Evolutionary conservation across 139 green algal species (phyloP), one percentile per base, ranked within the genome.

Genomic region (Zygnema circumcarinatum): DNA sequence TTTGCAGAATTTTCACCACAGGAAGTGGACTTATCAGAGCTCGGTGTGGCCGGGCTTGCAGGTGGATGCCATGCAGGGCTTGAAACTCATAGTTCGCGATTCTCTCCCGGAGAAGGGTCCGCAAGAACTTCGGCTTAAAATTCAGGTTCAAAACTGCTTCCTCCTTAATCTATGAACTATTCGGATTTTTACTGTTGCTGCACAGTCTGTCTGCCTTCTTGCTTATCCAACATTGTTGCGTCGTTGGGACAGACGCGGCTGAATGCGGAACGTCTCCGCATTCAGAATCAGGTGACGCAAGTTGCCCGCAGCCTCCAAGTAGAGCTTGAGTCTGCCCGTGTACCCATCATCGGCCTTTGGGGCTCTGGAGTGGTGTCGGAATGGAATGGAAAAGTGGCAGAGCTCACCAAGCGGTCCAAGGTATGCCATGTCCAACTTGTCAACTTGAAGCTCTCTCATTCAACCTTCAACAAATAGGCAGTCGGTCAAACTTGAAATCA

Each of bases 1-100:
- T n/a, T n/a, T n/a, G n/a, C n/a, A n/a, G n/a, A n/a, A n/a, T n/a
- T n/a, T n/a, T n/a, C n/a, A n/a, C n/a, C n/a, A n/a, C n/a, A n/a
- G n/a, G n/a, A n/a, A n/a, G n/a, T n/a, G n/a, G n/a, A n/a, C n/a
- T n/a, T n/a, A n/a, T n/a, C n/a, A n/a, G n/a, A n/a, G n/a, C n/a
- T n/a, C n/a, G n/a, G n/a, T n/a, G n/a, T n/a, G n/a, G n/a, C n/a
- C n/a, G n/a, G n/a, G n/a, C 35, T 20, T 2, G 21, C 79, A 86
- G 83, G 40, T 89, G 40, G 84, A 89, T 62, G 74, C 74, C 39
- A 89, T 89, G 40, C 84, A 89, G 22, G 31, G 62, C 29, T 22
- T 89, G 11, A 32, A 86, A 53, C 84, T 89, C 29, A 89, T 89
- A n/a, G 62, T 89, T n/a, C 38, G 79, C 25, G 84, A 82, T 76